Base-by-base conservation (phyloP, 2,329 filamentous ascomycete species). In the Pseudogymnoascus sp. region DNA sequence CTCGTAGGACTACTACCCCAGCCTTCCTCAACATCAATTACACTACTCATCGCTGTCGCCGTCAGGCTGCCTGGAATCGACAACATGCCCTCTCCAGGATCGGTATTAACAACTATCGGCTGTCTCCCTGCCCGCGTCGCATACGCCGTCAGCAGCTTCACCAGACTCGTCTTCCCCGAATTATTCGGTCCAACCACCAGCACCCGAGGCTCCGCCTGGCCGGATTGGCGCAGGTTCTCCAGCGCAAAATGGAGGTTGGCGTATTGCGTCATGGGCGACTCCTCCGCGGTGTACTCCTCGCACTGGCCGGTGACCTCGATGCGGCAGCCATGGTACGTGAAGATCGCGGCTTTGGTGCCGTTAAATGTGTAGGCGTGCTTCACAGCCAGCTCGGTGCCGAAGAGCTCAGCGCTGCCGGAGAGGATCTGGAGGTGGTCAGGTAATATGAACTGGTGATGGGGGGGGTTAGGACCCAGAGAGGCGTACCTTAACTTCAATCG, bases 1-100 rank as follows among this genome's bases (percentile, higher is more conserved):
- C 90, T 95, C 69, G 92, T 96, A 0, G 93, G 92, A 68, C 91
- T 92, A 67, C 84, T 91, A 8, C 94, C 94, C 87, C 92, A 97
- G 19, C 90, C 91, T 65, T 91, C 88, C 70, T 93, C 90, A 26
- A 96, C 82, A 74, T 97, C 93, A 77, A 97, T 84, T 69, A 96
- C 84, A 0, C 89, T 91, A 8, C 89, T 89, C 71, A 96, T 92
- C 4, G 91, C 90, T n/a, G 89, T 88, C 0, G 92, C 91, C 60
- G 89, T 93, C 67, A 99, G 74, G 35, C 90, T 92, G 0, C 92
- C 92, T 0, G 94, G 88, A 23, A 93, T 78, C 61, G 83, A 86
- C 61, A 94, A 77, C 80, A 92, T 82, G 26, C 88, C 88, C 76
- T 97, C 91, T 65, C 83, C 83, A 2, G 92, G 87, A 71, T 97